Evolutionary conservation across 176 grass and related monocot species (phyloP).

Genomic region (Lolium rigidum): DNA sequence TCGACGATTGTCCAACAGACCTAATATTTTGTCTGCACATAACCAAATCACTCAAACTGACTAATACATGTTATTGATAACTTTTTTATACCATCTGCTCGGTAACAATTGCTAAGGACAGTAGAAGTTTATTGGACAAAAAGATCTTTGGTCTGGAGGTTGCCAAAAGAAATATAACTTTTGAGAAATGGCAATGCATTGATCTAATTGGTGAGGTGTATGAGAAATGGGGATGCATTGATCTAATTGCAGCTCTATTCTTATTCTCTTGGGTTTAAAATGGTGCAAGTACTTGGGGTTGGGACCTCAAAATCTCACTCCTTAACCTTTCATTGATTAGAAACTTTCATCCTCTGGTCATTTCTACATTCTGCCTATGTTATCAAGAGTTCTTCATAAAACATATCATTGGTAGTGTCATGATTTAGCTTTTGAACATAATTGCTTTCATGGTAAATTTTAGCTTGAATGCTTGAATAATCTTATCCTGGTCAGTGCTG

Average conservation of each 20-base stretch:
- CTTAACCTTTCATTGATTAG: neutral
- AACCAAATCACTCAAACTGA: neutral
- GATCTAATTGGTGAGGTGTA: neutral
- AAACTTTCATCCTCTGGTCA: neutral
- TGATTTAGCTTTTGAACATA: neutral
- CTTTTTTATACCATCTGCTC: neutral
- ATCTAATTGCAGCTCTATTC: neutral
- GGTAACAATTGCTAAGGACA: neutral
- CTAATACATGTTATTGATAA: too few relatives aligned
- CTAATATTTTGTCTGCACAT: neutral
- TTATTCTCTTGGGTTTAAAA: neutral
- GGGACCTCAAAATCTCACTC: neutral
- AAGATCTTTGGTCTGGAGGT: neutral
- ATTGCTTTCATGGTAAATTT: neutral
- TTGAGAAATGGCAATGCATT: neutral
- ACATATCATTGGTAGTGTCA: neutral
- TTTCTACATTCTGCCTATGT: neutral
- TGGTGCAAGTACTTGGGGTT: neutral
- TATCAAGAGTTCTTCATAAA: neutral
- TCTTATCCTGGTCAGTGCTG: neutral
- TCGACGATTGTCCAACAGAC: neutral
- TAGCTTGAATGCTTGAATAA: neutral
- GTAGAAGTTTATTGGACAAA: neutral
- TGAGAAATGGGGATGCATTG: neutral
- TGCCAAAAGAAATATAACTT: constrained; percentile 1